Percentiles rank a stretch among this genome's conserved stretches.
These are phyloP conservation scores for Rauvolfia tetraphylla DNA, from an alignment of 257 asterid species.

Conservation along the genomic window DNA sequence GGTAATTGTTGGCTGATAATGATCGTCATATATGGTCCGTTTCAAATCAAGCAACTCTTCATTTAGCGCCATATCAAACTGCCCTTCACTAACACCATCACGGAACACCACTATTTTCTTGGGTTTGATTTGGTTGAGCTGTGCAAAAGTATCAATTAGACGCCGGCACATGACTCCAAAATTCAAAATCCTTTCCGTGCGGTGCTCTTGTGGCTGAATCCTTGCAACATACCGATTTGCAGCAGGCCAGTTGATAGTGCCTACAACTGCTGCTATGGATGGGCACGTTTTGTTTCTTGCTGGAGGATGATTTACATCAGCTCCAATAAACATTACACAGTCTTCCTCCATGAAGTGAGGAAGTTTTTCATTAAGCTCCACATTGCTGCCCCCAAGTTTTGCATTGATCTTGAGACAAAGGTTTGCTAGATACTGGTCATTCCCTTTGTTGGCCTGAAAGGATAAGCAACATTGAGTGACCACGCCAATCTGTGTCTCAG, in stretches of 20 bases:
- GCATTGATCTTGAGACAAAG: conserved; percentile 68
- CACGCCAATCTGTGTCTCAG: conserved; percentile 61
- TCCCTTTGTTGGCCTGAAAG: conserved; percentile 21
- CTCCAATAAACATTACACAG: conserved; percentile 80
- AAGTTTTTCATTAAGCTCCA: conserved; percentile 41
- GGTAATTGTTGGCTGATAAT: conserved; percentile 50
- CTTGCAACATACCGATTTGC: conserved; percentile 67
- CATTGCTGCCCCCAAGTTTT: conserved; percentile 70
- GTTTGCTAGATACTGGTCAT: conserved; percentile 57
- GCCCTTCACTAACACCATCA: conserved; percentile 79
- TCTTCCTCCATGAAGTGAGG: conserved; percentile 39
- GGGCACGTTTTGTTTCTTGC: conserved; percentile 43
- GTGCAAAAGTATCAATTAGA: conserved; percentile 33
- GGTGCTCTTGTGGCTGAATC: conserved; percentile 55
- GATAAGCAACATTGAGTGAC: conserved; percentile 65
- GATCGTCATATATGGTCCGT: conserved; percentile 19
- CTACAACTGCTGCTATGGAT: conserved; percentile 83
- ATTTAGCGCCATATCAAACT: conserved; percentile 60
- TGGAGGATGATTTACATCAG: conserved; percentile 82
- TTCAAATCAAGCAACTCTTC: conserved; percentile 45
- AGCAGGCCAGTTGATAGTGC: conserved; percentile 65
- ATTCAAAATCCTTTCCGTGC: conserved; percentile 46
- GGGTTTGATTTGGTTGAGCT: conserved; percentile 34
- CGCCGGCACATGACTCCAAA: conserved; percentile 53
- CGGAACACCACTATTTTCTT: conserved; percentile 53